phyloP scores from a whole-genome alignment of 2,329 filamentous ascomycete genomes.

The Aspergillus calidoustus region DNA sequence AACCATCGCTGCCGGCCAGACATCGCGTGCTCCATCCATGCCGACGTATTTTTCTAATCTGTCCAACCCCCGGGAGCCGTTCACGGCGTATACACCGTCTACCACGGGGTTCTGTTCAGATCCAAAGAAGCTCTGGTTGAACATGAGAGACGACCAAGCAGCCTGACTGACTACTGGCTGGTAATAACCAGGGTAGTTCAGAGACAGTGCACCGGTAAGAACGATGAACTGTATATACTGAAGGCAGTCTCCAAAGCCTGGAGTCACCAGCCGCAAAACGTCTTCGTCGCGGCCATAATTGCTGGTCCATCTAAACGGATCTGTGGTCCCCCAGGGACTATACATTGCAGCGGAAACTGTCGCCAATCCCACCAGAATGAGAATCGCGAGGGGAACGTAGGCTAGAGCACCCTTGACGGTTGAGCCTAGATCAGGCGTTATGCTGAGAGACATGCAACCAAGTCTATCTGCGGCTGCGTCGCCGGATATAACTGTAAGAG shows the following conservation, averaged over 20 bases:
- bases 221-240: slow-evolving; percentile 96
- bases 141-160: slow-evolving; percentile 88
- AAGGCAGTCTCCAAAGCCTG: slow-evolving; percentile 93
- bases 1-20: slow-evolving; percentile 93
- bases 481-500: slow-evolving; percentile 75
- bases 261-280: slow-evolving; percentile 86
- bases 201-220: slow-evolving; percentile 81
- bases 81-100: slow-evolving; percentile 85
- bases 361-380: slow-evolving; percentile 79
- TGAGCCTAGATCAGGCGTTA: slow-evolving; percentile 80
- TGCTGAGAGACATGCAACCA: slow-evolving; percentile 78
- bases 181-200: slow-evolving; percentile 92
- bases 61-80: slow-evolving; percentile 79
- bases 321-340: slow-evolving; percentile 90
- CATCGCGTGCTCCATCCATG: slow-evolving; percentile 73
- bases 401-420: slow-evolving; percentile 70
- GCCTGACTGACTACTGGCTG: slow-evolving; percentile 87
- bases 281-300: slow-evolving; percentile 96
- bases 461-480: slow-evolving; percentile 67
- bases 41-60: slow-evolving; percentile 80
- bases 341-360: slow-evolving; percentile 84
- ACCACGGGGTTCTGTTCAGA: slow-evolving; percentile 68
- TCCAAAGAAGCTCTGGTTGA: slow-evolving; percentile 85
- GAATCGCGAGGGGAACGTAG: slow-evolving; percentile 76
- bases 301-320: slow-evolving; percentile 95